Evolutionary conservation across 352 stramenopile species (phyloP), one percentile per base, ranked within the genome.

Genomic region (Pythium angustatum): DNA sequence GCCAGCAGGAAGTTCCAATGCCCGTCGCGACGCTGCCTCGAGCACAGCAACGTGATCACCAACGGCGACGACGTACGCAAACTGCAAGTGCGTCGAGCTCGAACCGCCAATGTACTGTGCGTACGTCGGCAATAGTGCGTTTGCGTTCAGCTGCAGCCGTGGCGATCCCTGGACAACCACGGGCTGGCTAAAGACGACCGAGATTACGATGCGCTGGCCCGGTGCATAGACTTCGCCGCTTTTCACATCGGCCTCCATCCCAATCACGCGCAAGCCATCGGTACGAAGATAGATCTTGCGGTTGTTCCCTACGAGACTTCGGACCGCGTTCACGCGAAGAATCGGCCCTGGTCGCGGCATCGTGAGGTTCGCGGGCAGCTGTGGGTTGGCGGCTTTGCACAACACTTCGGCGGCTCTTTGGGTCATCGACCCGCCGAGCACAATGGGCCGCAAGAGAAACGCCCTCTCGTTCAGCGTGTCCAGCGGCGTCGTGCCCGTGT

Each of bases 251-350:
- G 79, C 63, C 0, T 62, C 38, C 2, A 94, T 27, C 0, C 53
- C 41, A 24, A 69, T 45, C 2, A 92, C 62, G 2, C 76, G 74
- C 21, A 90, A 69, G 1, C 79, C 76, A 33, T 90, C 81, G 0
- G 84, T 93, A 19, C 84, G 73, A 9, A 91, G 60, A 36, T 81
- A 90, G 26, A 93, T 77, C 33, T 82, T 85, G 1, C 69, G 62
- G 40, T 72, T 80, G 44, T 83, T 87, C 6, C 78, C 82, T 27
- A 85, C 78, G 5, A 93, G 72, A 64, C 83, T 91, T 1, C 64
- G 64, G 12, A 81, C 73, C 0, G 81, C 77, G 62, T 88, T 77
- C 14, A 72, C 77, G 9, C 73, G 76, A 1, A 87, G 69, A 9
- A 74, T 64, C 17, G 72, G 58, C 0, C 77, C 82, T 7, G 82